phyloP scores from a whole-genome alignment of 2,329 filamentous ascomycete genomes.

The Colletotrichum graminicola region DNA sequence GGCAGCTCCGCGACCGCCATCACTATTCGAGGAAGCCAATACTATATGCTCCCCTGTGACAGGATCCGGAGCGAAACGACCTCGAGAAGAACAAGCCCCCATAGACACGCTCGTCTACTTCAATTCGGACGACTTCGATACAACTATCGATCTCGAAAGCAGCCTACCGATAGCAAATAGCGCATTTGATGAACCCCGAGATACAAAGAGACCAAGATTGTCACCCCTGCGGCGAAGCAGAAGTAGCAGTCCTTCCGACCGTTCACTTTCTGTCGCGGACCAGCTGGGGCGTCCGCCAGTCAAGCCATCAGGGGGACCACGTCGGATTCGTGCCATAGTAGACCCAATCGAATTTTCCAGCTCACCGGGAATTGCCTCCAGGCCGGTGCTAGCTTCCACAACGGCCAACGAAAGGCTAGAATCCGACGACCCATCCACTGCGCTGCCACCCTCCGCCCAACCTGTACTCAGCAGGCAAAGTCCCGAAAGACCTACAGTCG shows the following conservation, averaged over 20 bases:
- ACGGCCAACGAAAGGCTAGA: not conserved
- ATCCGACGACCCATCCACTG: constrained; percentile 44
- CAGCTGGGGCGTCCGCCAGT: not conserved
- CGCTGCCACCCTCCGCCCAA: constrained; percentile 40
- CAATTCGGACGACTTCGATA: constrained; percentile 58
- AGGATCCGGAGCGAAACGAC: constrained; percentile 9
- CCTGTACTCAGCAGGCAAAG: constrained; percentile 37
- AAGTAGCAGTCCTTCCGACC: not conserved
- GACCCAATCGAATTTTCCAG: constrained; percentile 55
- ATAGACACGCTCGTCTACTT: constrained; percentile 47
- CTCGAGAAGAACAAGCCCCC: constrained; percentile 17
- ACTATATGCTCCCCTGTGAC: not conserved
- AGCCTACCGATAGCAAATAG: not conserved
- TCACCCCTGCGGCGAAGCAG: constrained; percentile 37
- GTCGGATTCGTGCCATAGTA: not conserved
- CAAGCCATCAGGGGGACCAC: not conserved
- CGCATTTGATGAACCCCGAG: constrained; percentile 43
- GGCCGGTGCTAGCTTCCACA: not conserved
- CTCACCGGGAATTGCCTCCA: constrained; percentile 45
- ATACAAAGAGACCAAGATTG: constrained; percentile 49
- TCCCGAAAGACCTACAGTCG: constrained; percentile 44
- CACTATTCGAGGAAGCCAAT: not conserved
- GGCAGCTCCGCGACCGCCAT: not conserved
- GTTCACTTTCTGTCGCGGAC: constrained; percentile 18
- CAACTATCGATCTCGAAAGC: constrained; percentile 52